Evolutionary conservation across 192 early-diverging fungal genomes (phyloP).

Genomic region (Coemansia sp.): DNA sequence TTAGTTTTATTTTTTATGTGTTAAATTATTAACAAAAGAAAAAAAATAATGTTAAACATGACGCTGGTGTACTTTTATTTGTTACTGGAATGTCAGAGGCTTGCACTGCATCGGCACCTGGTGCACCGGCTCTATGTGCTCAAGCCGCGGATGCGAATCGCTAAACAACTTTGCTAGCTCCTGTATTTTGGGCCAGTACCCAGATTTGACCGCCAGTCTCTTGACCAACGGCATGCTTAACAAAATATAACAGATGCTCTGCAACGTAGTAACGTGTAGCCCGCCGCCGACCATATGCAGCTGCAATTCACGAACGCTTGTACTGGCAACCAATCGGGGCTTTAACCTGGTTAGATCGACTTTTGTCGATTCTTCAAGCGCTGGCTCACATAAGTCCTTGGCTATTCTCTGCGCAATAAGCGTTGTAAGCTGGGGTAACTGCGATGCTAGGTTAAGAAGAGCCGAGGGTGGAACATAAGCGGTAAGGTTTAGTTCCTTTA

Average conservation of each 20-base stretch:
- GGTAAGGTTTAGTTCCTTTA: constrained; percentile 28
- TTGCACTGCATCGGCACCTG: too few species aligned
- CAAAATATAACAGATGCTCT: constrained; percentile 35
- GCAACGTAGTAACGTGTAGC: constrained; percentile 17
- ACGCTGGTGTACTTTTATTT: too few species aligned
- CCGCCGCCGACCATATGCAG: constrained; percentile 34
- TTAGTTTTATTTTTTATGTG: background rate
- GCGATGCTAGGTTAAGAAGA: constrained; percentile 20
- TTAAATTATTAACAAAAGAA: background rate
- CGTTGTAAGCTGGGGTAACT: constrained; percentile 16
- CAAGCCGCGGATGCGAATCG: constrained; percentile 8
- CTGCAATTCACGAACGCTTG: constrained; percentile 25
- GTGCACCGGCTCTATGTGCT: too few species aligned
- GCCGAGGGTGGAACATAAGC: constrained; percentile 29
- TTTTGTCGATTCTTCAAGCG: background rate
- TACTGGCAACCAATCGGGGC: constrained; percentile 5
- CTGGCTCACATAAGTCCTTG: constrained; percentile 17
- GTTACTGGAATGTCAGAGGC: too few species aligned
- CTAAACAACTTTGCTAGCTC: constrained; percentile 1
- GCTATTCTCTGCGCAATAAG: constrained; percentile 36
- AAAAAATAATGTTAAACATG: too few species aligned
- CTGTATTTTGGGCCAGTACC: constrained; percentile 14
- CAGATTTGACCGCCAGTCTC: constrained; percentile 26
- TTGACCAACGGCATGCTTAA: constrained; percentile 21
- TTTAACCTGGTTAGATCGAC: background rate